Evolutionary conservation across 208 protist genomes (phyloP).

Genomic region (Vickermania ingenoplastis): DNA sequence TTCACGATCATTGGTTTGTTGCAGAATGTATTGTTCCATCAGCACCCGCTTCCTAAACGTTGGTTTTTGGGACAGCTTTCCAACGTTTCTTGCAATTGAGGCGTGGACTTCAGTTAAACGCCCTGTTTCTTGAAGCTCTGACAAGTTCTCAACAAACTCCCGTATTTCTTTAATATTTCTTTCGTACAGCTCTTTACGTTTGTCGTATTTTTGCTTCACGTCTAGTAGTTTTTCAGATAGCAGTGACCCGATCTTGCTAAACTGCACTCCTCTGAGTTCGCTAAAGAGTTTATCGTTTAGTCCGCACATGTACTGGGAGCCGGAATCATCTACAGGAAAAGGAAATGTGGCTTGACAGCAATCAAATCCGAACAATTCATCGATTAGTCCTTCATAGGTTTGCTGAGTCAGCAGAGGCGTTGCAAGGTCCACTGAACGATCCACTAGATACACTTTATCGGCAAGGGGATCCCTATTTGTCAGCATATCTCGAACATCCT

Average conservation of each 20-base stretch:
- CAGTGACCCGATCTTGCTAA: slow-evolving; percentile 49
- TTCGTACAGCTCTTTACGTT: slow-evolving; percentile 72
- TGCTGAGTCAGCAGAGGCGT: slow-evolving; percentile 82
- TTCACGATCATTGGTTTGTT: slow-evolving; percentile 58
- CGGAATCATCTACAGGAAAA: slow-evolving; percentile 46
- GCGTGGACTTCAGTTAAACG: slow-evolving; percentile 73
- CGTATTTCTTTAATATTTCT: slow-evolving; percentile 82
- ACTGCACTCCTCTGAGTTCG: slow-evolving; percentile 74
- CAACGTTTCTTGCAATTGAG: slow-evolving; percentile 64
- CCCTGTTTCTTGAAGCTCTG: slow-evolving; percentile 82
- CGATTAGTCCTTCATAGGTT: slow-evolving; percentile 87
- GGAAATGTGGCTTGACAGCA: slow-evolving; percentile 46
- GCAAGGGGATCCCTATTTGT: slow-evolving; percentile 34
- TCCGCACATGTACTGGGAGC: background rate
- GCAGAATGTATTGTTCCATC: slow-evolving; percentile 76
- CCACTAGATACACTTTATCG: slow-evolving; percentile 70
- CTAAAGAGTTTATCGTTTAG: slow-evolving; percentile 58
- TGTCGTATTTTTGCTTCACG: slow-evolving; percentile 84
- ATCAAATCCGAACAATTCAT: slow-evolving; percentile 72
- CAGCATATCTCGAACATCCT: slow-evolving; percentile 38
- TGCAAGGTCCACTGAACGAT: slow-evolving; percentile 68
- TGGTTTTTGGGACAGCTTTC: slow-evolving; percentile 51
- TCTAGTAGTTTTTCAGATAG: slow-evolving; percentile 79
- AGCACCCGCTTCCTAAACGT: slow-evolving; percentile 51
- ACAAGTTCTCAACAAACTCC: slow-evolving; percentile 80